Evolutionary conservation across 2,329 filamentous ascomycete species (phyloP).

Genomic region (Helminthosporium solani): DNA sequence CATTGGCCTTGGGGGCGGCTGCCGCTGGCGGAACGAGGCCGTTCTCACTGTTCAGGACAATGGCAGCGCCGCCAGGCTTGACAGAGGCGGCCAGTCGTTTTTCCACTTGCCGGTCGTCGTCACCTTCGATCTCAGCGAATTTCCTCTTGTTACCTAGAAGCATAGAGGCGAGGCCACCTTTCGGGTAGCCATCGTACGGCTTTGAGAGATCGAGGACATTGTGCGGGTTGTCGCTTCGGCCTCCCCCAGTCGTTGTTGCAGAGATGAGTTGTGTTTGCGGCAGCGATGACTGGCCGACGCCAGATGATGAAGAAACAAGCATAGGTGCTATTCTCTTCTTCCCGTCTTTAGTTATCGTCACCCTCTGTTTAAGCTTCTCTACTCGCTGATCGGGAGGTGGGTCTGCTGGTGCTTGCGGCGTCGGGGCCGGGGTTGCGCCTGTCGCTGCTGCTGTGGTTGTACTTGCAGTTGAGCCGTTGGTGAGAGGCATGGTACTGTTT

Average conservation of each 20-base stretch:
- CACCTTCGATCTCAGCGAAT: conserved; percentile 68
- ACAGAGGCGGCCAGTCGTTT: conserved; percentile 61
- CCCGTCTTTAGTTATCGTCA: conserved; percentile 93
- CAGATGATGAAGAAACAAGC: conserved; percentile 80
- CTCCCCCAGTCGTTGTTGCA: conserved; percentile 60
- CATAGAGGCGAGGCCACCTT: conserved; percentile 81
- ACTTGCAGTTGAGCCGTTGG: conserved; percentile 52
- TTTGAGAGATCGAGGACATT: conserved; percentile 87
- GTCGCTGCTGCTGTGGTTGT: conserved; percentile 36
- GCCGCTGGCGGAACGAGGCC: conserved; percentile 75
- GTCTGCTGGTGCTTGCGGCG: conserved; percentile 34
- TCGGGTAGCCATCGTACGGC: conserved; percentile 88
- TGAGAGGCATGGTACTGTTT: conserved; percentile 41
- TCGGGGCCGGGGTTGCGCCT: conserved; percentile 28
- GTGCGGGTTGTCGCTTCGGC: conserved; percentile 72
- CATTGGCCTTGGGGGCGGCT: conserved; percentile 41
- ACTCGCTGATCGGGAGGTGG: conserved; percentile 56
- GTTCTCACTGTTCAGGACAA: conserved; percentile 74
- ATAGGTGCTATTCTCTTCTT: conserved; percentile 94
- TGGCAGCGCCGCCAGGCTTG: conserved; percentile 68
- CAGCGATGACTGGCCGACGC: conserved; percentile 80
- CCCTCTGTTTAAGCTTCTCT: conserved; percentile 79
- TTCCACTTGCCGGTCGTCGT: conserved; percentile 66
- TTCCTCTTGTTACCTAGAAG: conserved; percentile 93
- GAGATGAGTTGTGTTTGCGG: conserved; percentile 87